Evolutionary conservation across 495 filamentous ascomycete genomes (phyloP), one percentile per base, ranked within the genome.

Genomic region (Trichoderma orchidacearum): DNA sequence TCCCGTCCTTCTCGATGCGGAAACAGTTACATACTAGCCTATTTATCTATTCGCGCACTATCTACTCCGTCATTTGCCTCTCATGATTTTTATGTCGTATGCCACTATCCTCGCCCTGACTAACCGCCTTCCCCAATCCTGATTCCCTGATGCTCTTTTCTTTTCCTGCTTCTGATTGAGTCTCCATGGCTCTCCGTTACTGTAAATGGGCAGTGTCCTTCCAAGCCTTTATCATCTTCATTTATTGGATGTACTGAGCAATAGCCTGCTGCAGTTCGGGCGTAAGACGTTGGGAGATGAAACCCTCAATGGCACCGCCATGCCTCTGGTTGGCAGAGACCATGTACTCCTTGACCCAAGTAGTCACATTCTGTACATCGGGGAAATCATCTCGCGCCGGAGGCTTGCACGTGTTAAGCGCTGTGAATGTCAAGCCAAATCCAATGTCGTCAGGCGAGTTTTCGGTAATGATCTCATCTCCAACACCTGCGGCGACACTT

Each of bases 361-460:
- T 64, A 70, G 85, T 86, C 17, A 94, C 80, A 65, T 94, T 86
- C 8, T 74, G 74, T 8, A 92, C 85, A 55, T 94, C 85, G 30
- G 90, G 86, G 79, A 84, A 95, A 18, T 86, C 83, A 64, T 95
- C 91, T 55, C 74, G 75, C 8, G 76, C 59, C 0, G 68, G 61
- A 53, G 81, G 80, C 66, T 85, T 87, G 69, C 91, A 89, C 1
- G 93, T 96, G 66, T 87, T 91, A 56, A 99, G 77, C 36, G 85
- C 80, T 1, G 93, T 96, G 70, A 94, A 99, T 1, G 89, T 90
- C 41, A 95, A 82, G 11, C 92, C 94, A 62, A 97, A 99, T 53
- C 86, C 83, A 64, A 95, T 81, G 66, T 98, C 92, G 60, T 98
- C 93, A 48, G 93, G 85, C 62, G 97, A 93, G 9, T 86, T 83